Conservation (phyloP, 768 basidiomycete genomes). For the Naganishia friedmannii region DNA sequence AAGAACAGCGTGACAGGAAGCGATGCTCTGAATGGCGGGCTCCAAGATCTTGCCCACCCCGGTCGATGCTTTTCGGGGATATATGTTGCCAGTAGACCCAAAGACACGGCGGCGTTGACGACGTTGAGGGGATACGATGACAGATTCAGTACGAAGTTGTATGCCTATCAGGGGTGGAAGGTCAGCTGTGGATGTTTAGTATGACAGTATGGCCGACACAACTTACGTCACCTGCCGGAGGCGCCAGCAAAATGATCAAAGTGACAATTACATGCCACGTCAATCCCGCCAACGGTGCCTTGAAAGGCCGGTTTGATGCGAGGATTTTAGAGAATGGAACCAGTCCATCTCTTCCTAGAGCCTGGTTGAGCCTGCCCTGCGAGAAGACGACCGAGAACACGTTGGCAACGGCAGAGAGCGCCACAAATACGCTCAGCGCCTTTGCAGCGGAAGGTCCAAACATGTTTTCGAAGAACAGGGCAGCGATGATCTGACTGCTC, state of each 20-base stretch:
- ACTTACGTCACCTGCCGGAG: constrained; percentile 32
- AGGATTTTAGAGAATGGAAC: constrained; percentile 29
- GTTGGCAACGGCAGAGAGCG: constrained; percentile 28
- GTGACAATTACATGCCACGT: constrained; percentile 29
- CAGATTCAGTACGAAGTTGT: constrained; percentile 28
- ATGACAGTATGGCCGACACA: neutral
- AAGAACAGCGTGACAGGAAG: constrained; percentile 29
- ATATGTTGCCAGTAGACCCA: constrained; percentile 20
- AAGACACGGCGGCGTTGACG: constrained; percentile 21
- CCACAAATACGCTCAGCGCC: constrained; percentile 30
- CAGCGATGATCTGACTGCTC: constrained; percentile 68
- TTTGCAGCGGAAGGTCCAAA: constrained; percentile 61
- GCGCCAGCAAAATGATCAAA: constrained; percentile 31
- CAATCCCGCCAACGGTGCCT: constrained; percentile 30
- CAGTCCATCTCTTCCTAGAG: constrained; percentile 29
- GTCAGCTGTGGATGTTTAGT: neutral
- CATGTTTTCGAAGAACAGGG: constrained; percentile 71
- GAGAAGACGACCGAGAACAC: constrained; percentile 30
- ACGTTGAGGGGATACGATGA: constrained; percentile 28
- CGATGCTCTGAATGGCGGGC: constrained; percentile 23
- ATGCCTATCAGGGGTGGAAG: neutral
- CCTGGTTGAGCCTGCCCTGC: constrained; percentile 28
- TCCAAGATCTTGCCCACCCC: constrained; percentile 7
- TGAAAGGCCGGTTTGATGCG: constrained; percentile 32
- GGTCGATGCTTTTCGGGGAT: constrained; percentile 16